phyloP scores from a whole-genome alignment of 2,329 filamentous ascomycete genomes.

The Fusarium pseudoanthophilum region DNA sequence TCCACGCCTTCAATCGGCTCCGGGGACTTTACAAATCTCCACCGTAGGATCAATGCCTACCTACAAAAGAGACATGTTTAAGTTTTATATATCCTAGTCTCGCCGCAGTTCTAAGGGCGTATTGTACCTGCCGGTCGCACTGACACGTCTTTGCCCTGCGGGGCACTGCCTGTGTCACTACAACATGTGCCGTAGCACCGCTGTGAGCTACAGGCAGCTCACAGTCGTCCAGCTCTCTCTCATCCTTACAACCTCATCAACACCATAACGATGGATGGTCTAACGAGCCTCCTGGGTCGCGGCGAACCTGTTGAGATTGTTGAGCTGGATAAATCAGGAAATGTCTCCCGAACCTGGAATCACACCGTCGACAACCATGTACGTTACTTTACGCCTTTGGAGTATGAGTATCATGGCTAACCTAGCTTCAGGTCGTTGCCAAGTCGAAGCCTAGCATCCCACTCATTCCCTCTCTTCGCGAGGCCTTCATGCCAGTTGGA shows the following conservation, averaged over 20 bases:
- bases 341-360: conserved; percentile 50
- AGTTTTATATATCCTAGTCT: not conserved
- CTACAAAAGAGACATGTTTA: not conserved
- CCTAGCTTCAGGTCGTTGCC: conserved; percentile 34
- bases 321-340: conserved; percentile 54
- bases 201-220: not conserved
- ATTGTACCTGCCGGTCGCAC: not conserved
- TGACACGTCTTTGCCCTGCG: not conserved
- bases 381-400: not conserved
- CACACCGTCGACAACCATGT: conserved; percentile 45
- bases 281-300: conserved; percentile 40
- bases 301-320: conserved; percentile 46
- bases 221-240: not conserved
- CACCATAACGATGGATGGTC: conserved; percentile 28
- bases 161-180: conserved; percentile 8
- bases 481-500: conserved; percentile 85
- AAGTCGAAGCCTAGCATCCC: conserved; percentile 40
- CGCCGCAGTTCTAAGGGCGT: not conserved
- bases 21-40: not conserved
- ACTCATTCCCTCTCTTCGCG: conserved; percentile 44
- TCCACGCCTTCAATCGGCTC: not conserved
- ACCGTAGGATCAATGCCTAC: not conserved
- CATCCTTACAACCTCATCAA: not conserved
- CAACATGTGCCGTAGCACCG: conserved; percentile 2
- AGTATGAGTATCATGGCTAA: not conserved